Base-by-base conservation (phyloP, 805 yeast genomes). In the Lipomyces spencermartinsiae region DNA sequence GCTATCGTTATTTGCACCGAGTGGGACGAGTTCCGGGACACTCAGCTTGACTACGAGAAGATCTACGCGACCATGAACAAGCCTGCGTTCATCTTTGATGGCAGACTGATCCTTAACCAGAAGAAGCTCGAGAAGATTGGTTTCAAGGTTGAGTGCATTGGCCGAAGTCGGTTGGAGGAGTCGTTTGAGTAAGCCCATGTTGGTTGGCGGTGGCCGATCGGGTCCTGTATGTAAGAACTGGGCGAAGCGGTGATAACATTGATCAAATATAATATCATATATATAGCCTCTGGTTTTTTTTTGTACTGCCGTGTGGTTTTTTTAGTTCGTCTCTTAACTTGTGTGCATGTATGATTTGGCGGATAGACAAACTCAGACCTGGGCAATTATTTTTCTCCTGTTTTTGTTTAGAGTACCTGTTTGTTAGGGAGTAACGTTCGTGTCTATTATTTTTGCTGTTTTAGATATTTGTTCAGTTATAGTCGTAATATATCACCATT, bases 1-100 rank as follows among this genome's bases (percentile, higher is more conserved):
- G 77, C 77, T 19, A 59, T 75, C 35, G 73, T 75, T 54, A 73
- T 75, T 54, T 69, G 74, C 67, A 75, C 77, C 56, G 77, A 75
- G 69, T 75, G 77, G 77, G 77, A 75, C 63, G 76, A 74, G 68
- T 75, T 75, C 73, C 61, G 64, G 66, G 76, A 74, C 49, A 59
- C 75, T 34, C 57, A 71, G 53, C 70, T 74, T 53, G 76, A 74
- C 71, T 74, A 74, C 65, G 68, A 64, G 65, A 69, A 72, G 72
- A 69, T 74, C 58, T 74, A 74, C 72, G 66, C 69, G 31, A 54
- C 51, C 35, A 75, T 74, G 76, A 71, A 74, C 67, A 74, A 74
- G 72, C 77, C 77, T n/a, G 76, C 77, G 10, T 74, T 74, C 63
- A 62, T 74, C 51, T 74, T 74, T 46, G 77, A 74, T 49, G 77